Conservation (phyloP, 2,329 filamentous ascomycete genomes). For the Exserohilum rostratum region DNA sequence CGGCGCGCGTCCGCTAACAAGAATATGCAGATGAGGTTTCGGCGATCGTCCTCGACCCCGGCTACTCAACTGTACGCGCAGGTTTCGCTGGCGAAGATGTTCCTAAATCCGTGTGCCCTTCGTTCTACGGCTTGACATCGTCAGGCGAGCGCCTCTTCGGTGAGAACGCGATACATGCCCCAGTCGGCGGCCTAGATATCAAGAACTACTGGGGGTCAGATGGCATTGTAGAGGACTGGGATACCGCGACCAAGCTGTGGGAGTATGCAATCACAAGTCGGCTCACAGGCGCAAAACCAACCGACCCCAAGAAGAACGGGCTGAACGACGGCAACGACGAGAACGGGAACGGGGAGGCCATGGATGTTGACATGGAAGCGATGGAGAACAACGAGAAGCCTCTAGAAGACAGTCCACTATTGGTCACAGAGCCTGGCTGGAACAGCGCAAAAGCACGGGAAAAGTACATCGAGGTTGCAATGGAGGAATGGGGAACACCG, state of each 20-base stretch:
- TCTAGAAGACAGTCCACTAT: conserved; percentile 83
- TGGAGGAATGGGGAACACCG: conserved; percentile 95
- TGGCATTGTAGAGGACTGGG: conserved; percentile 95
- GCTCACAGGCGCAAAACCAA: conserved; percentile 76
- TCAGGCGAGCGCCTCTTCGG: conserved; percentile 72
- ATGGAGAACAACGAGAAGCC: conserved; percentile 72
- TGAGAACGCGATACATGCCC: conserved; percentile 85
- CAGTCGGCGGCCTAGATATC: conserved; percentile 77
- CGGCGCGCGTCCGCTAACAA: conserved; percentile 18
- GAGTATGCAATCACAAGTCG: conserved; percentile 89
- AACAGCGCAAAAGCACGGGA: conserved; percentile 86
- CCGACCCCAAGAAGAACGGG: conserved; percentile 75
- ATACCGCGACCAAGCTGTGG: conserved; percentile 86
- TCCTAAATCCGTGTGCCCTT: conserved; percentile 90
- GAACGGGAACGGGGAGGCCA: conserved; percentile 61
- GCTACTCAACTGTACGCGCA: conserved; percentile 87
- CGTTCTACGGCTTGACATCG: conserved; percentile 74
- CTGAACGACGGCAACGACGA: conserved; percentile 80
- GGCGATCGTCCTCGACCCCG: conserved; percentile 93
- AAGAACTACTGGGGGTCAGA: conserved; percentile 91
- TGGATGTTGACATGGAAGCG: conserved; percentile 61
- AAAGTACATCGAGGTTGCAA: conserved; percentile 92
- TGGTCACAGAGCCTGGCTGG: conserved; percentile 95
- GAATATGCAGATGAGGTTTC: conserved; percentile 82
- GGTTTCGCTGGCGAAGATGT: conserved; percentile 98